Evolutionary conservation across 2,329 filamentous ascomycete genomes (phyloP).

Genomic region (Paracoccidioides brasiliensis): DNA sequence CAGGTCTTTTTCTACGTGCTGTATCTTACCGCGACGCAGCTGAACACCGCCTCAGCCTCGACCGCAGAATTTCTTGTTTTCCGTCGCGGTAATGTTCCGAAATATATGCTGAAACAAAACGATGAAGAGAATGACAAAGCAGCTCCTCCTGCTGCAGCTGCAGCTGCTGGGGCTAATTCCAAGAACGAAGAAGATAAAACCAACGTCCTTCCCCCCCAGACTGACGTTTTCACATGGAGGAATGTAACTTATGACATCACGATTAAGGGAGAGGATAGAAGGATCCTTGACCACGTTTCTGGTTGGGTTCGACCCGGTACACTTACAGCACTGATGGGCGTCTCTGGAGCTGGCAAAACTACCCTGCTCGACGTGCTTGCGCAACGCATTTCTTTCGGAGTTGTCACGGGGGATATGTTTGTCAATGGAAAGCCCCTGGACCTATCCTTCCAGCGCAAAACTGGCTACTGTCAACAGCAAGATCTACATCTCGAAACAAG

Average conservation of each 20-base stretch:
- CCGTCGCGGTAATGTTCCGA: slow-evolving; percentile 40
- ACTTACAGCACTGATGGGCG: slow-evolving; percentile 47
- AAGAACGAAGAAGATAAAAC: slow-evolving; percentile 9
- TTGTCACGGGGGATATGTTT: slow-evolving; percentile 53
- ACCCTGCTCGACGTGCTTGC: slow-evolving; percentile 47
- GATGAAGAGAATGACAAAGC: slow-evolving; percentile 6
- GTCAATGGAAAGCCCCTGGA: slow-evolving; percentile 48
- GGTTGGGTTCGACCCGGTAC: slow-evolving; percentile 45
- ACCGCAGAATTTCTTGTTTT: slow-evolving; percentile 61
- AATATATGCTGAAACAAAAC: slow-evolving; percentile 2
- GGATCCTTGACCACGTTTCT: slow-evolving; percentile 41
- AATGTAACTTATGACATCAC: slow-evolving; percentile 43
- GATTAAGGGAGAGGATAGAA: slow-evolving; percentile 38
- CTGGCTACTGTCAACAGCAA: slow-evolving; percentile 56
- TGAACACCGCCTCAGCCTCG: slow-evolving; percentile 50
- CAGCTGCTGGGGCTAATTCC: background rate
- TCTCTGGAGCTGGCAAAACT: slow-evolving; percentile 50
- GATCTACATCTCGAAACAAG: slow-evolving; percentile 70
- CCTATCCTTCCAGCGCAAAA: slow-evolving; percentile 49
- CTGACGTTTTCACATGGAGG: slow-evolving; percentile 38
- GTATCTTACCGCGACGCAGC: slow-evolving; percentile 51
- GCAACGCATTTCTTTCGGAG: slow-evolving; percentile 46
- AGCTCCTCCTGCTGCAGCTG: slow-evolving; percentile 5
- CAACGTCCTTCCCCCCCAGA: slow-evolving; percentile 21
- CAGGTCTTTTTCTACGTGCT: slow-evolving; percentile 49